Evolutionary conservation across 306 rosid species (phyloP), one percentile per base, ranked within the genome.

Genomic region (Cyclanthera cordifolia): DNA sequence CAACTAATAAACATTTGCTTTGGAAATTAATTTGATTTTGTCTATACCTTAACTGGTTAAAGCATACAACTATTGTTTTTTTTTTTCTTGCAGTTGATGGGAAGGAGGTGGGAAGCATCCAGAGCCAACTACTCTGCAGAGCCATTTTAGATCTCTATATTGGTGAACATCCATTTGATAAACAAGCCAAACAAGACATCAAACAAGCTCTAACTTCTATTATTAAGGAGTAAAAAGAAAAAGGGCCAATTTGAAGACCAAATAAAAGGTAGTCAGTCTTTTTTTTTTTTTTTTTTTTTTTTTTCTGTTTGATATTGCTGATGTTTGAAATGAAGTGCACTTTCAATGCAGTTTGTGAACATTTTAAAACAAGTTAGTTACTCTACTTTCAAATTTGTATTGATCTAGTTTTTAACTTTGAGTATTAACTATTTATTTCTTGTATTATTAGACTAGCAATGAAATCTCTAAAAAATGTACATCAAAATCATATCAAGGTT

Each of bases 101-200:
- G 69, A 79, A 90, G 50, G 95, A 94, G 74, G 90, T 94, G 76
- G 97, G 99, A 79, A 88, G 88, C 75, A 85, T 94, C 68, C 80
- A 90, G 79, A 94, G 97, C 77, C 84, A 85, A 75, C 80, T 88
- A 41, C 82, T 94, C 14, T 94, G 96, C 72, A 79, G 71, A 32
- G 88, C 91, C 21, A 73, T 94, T 60, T 75, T 94, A 73, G 97
- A 93, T 82, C 81, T 93, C 63, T 93, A 87, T 56, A 72, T 90
- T 34, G 99, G 99, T 19, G 90, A 93, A 72, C 95, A 87, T 58
- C 80, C 96, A 54, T 93, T 93, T 74, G 99, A 93, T 76, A 82
- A 75, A 72, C 81, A 86, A 71, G 96, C 96, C 81, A 87, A 90
- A 81, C 90, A 87, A 81, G 95, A 87, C 6, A 71, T 93, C 78